A percentile compares a stretch with the other conserved stretches of the same genome.
phyloP scores from a whole-genome alignment of 2,329 filamentous ascomycete genomes.

The Metarhizium humberi region DNA sequence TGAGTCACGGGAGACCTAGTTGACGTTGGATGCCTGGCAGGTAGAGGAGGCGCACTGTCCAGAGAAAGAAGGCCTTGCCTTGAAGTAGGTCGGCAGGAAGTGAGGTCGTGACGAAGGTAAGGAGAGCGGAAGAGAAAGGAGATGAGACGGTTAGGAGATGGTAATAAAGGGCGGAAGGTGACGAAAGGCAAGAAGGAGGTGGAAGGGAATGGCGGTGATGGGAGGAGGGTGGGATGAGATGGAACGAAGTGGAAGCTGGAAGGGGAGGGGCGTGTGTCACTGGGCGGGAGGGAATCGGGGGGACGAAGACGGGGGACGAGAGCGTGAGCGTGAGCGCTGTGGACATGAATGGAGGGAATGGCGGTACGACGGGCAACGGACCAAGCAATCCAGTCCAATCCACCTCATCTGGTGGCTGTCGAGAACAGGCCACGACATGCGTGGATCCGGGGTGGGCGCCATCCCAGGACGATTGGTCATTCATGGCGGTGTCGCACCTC shows the following conservation, averaged over 20 bases:
- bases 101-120: constrained; percentile 8
- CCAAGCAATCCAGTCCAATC: constrained; percentile 1
- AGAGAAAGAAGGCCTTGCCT: constrained; percentile 26
- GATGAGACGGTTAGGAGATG: constrained; percentile 16
- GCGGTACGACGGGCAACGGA: constrained; percentile 6
- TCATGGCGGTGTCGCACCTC: neutral
- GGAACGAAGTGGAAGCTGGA: constrained; percentile 23
- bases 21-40: neutral
- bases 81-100: constrained; percentile 9
- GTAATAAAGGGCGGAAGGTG: constrained; percentile 23
- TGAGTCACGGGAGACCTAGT: neutral
- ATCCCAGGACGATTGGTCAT: constrained; percentile 1
- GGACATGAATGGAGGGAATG: constrained; percentile 1
- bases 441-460: constrained; percentile 3
- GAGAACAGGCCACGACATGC: neutral
- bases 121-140: constrained; percentile 17
- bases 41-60: constrained; percentile 21
- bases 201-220: constrained; percentile 26
- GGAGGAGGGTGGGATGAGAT: constrained; percentile 22
- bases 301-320: constrained; percentile 7
- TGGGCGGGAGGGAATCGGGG: constrained; percentile 12
- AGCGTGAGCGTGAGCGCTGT: neutral
- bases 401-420: neutral
- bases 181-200: constrained; percentile 17
- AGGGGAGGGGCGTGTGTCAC: constrained; percentile 16